Evolutionary conservation across 331 rosid species (phyloP), one percentile per base, ranked within the genome.

Genomic region (Acacia pycnantha): DNA sequence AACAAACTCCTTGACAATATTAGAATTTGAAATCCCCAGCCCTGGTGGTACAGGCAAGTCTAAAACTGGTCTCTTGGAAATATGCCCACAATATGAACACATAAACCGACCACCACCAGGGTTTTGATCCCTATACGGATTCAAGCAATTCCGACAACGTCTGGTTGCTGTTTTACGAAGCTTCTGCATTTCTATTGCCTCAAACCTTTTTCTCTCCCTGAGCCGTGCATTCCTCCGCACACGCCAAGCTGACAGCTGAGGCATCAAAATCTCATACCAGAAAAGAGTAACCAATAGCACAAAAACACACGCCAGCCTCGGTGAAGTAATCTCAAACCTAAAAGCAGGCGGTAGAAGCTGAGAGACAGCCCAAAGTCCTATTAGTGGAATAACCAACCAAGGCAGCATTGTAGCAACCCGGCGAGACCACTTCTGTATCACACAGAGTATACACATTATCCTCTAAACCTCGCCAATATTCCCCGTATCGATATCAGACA

Each of bases 341-440:
- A 94, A 96, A 16, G 97, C 97, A 0, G 98, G 99, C 2, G 99
- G 99, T 22, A 96, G 84, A 12, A 96, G 98, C 90, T 96, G 99
- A 85, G 99, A 96, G 77, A 96, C 93, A 16, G 95, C 97, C 99
- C 99, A 96, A 3, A 96, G 86, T 74, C 98, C 97, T 77, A 96
- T 96, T 24, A 96, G 85, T 4, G 99, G 99, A 83, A 96, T 90
- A 83, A 96, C 97, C 88, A 96, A 94, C 99, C 99, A 94, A 79
- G 99, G 99, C 64, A 96, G 97, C 99, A 94, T 90, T 33, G 97
- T 92, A 48, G 99, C 99, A 65, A 94, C 97, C 98, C 95, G 95
- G 92, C 99, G 99, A 87, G 98, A 96, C 94, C 98, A 92, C 97
- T 96, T 96, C 93, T 96, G 99, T 88, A 96, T 96, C 82, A 96